Evolutionary conservation across 345 rosid genomes (phyloP).

Genomic region (Camelina sativa): DNA sequence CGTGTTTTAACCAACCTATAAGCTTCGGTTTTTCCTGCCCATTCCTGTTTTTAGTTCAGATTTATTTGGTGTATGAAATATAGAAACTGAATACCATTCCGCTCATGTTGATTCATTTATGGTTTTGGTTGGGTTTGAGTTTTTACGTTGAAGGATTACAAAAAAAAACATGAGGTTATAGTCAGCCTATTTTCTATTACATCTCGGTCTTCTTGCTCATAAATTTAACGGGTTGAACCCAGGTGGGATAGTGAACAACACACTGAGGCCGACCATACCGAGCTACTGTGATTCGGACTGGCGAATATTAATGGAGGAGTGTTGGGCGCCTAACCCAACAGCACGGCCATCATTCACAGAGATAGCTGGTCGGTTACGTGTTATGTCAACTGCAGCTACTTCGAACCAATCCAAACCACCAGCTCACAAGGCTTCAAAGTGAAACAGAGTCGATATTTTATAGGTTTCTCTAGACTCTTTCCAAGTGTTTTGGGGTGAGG

Average conservation of each 20-base stretch:
- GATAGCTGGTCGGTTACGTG: constrained; percentile 64
- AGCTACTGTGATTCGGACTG: constrained; percentile 70
- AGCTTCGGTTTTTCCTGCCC: background rate
- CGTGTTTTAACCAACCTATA: constrained; percentile 1
- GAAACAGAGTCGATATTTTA: constrained; percentile 18
- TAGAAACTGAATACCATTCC: background rate
- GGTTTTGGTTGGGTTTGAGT: constrained; percentile 14
- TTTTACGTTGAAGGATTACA: background rate
- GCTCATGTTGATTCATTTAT: background rate
- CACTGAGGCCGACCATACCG: constrained; percentile 80
- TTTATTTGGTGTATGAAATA: background rate
- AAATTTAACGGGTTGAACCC: constrained; percentile 6
- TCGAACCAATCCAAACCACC: constrained; percentile 64
- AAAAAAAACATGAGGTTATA: background rate
- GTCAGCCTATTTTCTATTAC: background rate
- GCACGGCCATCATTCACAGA: constrained; percentile 81
- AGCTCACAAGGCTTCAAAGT: constrained; percentile 56
- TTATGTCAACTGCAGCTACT: constrained; percentile 65
- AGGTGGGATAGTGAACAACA: constrained; percentile 89
- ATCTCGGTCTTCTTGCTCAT: constrained; percentile 6
- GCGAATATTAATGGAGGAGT: constrained; percentile 82
- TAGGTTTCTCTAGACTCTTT: constrained; percentile 22
- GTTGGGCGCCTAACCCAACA: constrained; percentile 77
- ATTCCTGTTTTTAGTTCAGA: background rate
- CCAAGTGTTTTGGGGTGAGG: constrained; percentile 40